Evolutionary conservation across 768 basidiomycete species (phyloP).

Genomic region (Suillus alpinus): DNA sequence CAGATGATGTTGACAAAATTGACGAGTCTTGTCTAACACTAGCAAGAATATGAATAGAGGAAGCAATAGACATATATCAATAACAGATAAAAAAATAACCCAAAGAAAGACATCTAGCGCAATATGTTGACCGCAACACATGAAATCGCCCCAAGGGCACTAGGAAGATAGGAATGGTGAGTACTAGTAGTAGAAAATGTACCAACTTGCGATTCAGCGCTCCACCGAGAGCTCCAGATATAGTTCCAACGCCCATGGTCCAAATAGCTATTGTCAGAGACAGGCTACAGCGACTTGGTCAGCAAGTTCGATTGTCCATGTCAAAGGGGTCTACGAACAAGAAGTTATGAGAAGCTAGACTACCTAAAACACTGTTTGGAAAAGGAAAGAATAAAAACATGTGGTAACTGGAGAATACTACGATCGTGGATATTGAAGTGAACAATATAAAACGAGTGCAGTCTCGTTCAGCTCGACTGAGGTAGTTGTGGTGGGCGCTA

Average conservation of each 20-base stretch:
- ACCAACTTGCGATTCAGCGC: slow-evolving; percentile 66
- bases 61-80: background rate
- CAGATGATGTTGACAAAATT: no score
- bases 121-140: slow-evolving; percentile 75
- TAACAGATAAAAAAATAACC: slow-evolving; percentile 60
- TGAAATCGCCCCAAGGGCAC: slow-evolving; percentile 41
- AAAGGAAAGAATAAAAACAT: slow-evolving; percentile 53
- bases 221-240: slow-evolving; percentile 67
- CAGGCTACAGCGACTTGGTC: slow-evolving; percentile 39
- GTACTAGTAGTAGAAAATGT: background rate
- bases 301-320: background rate
- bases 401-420: slow-evolving; percentile 50
- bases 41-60: background rate
- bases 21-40: no score
- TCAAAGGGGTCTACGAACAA: slow-evolving; percentile 45
- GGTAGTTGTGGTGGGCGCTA: slow-evolving; percentile 53
- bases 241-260: slow-evolving; percentile 67
- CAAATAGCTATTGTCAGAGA: slow-evolving; percentile 77
- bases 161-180: slow-evolving; percentile 8
- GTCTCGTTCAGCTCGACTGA: slow-evolving; percentile 47
- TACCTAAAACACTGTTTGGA: slow-evolving; percentile 49
- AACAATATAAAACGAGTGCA: slow-evolving; percentile 69
- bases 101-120: slow-evolving; percentile 75
- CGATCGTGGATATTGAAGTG: slow-evolving; percentile 65
- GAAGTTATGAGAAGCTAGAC: slow-evolving; percentile 58